Base-by-base conservation (phyloP, 2,329 filamentous ascomycete species). In the Cladophialophora bantiana region DNA sequence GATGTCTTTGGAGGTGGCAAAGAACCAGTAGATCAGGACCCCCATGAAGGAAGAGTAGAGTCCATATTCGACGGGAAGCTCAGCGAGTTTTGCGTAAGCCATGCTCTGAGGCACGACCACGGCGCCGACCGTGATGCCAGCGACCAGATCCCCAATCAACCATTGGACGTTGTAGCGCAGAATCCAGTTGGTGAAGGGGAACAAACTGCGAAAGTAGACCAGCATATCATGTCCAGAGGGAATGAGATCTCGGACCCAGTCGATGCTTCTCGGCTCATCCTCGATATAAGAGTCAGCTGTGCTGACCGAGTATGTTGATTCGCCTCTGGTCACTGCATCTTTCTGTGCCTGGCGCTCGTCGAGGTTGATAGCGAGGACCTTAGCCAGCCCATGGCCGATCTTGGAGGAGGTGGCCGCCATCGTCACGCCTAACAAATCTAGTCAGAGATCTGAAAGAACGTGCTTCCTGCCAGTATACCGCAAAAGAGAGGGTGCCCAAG, bases 1-100 rank as follows among this genome's bases (percentile, higher is more conserved):
- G 75, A 99, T 98, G 78, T 99, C 94, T 77, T 98, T 99, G 13
- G 94, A 97, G 0, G 95, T 99, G 38, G 94, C 95, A 75, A 98
- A 98, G 76, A 97, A 91, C 94, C 94, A 98, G 80, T 99, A 99
- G 68, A 97, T 85, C 69, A 97, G 78, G 15, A 96, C 94, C 59
- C 94, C 95, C 86, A 97, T 95, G 76, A 99, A 98, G 0, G 94
- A 97, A 0, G 94, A 95, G 79, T 96, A 96, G 0, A 98, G 85
- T 60, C 94, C 94, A 75, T 89, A 98, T 76, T 98, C 85, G 5
- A 90, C 86, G 0, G 87, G 84, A n/a, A 98, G 84, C 68, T 89
- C 86, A 53, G 94, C 94, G 32, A 98, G 84, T 68, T 89, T 84
- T 35, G 94, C 94, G 79, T 98, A 98, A 0, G 94, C 94, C 94